Evolutionary conservation across 2,329 filamentous ascomycete genomes (phyloP), one percentile per base, ranked within the genome.

Genomic region (Didymella exigua): DNA sequence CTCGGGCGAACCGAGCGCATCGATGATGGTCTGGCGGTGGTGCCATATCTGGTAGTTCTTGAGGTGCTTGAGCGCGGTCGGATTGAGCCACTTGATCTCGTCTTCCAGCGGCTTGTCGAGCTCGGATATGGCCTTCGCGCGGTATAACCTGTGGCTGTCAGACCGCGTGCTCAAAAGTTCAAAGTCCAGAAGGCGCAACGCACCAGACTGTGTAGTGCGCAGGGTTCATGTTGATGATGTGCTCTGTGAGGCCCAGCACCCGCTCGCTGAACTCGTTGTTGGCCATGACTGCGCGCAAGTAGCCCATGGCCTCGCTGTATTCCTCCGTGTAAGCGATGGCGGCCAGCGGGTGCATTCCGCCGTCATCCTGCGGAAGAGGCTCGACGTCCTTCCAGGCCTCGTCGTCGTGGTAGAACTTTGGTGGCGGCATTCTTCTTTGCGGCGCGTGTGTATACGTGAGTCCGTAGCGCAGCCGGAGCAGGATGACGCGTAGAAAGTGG

Each of bases 1-100:
- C 4, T 80, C 73, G 10, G 84, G 85, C 47, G 91, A 82, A 16
- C 72, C 79, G 13, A 84, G 78, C 54, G 81, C 81, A 65, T 80
- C 86, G 58, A 78, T 83, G 75, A 78, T 81, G 74, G 77, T 72
- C 81, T 86, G 73, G 64, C 83, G 73, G 78, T 88, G 79, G 85
- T 90, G 76, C 84, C 95, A 99, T 75, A 99, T 99, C 78, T 99
- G 95, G 79, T 99, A 99, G 79, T 98, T 99, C 77, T 99, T 99
- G 69, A 96, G 86, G 73, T 96, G 89, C 53, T 85, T 82, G 47
- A 96, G 80, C 10, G 93, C 90, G 24, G 95, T 86, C 10, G 86
- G 80, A 76, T 97, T 96, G 46, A 99, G 82, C 92, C 93, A 99
- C 37, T 80, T 78, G 41, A 97, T 81, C 75, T 99, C 95, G 55